A percentile compares a stretch with the other conserved stretches of the same genome.
These are phyloP conservation scores for Mortierella sp. DNA, from an alignment of 371 early-diverging fungal genomes.

Conservation along the genomic window DNA sequence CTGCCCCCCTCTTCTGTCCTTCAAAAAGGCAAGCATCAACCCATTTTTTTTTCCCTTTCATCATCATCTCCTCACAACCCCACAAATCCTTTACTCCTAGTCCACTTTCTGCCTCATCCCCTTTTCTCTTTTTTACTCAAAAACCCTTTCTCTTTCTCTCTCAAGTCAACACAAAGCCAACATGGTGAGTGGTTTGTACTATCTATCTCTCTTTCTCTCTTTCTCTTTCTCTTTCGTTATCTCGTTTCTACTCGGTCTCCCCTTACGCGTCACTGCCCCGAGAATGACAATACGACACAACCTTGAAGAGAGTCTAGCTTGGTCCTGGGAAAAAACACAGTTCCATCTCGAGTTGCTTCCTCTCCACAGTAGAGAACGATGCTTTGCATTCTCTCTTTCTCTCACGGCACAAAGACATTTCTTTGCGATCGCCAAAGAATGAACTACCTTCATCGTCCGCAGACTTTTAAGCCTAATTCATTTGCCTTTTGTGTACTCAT, in stretches of 20 bases:
- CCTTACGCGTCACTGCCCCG: neutral
- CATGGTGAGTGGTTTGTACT: conserved; percentile 16
- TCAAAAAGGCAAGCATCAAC: neutral
- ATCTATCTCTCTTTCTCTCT: too few species aligned
- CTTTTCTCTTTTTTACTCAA: neutral
- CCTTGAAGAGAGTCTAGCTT: neutral
- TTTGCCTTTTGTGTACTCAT: neutral
- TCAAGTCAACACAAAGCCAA: neutral
- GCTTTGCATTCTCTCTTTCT: neutral
- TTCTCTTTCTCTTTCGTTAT: neutral
- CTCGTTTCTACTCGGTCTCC: neutral
- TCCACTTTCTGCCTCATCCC: neutral
- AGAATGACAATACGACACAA: neutral
- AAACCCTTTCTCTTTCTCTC: neutral
- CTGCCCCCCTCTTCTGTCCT: too few species aligned
- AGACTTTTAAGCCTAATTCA: neutral
- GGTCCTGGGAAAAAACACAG: neutral
- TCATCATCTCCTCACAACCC: neutral
- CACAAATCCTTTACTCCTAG: neutral
- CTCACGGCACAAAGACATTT: neutral
- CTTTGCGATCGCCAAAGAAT: neutral
- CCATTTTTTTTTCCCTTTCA: conserved; percentile 3
- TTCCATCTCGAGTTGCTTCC: neutral
- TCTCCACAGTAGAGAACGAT: neutral
- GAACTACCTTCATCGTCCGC: neutral